phyloP scores from a whole-genome alignment of 1,284 basidiomycete genomes.

The Tilletia walkeri region DNA sequence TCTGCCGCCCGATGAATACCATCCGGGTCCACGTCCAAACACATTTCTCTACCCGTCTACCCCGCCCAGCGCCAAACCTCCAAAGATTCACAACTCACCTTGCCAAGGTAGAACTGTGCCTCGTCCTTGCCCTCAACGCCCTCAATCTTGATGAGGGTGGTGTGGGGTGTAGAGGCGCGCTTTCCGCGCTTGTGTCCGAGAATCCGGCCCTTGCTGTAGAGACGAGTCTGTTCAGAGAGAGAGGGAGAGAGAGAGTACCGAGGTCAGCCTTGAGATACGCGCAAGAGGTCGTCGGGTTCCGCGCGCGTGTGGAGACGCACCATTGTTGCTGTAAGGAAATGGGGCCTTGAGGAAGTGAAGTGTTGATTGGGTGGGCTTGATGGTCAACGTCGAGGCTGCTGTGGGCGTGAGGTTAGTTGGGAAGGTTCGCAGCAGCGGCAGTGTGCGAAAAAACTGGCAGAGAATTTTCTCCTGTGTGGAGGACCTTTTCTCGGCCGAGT shows the following conservation, averaged over 20 bases:
- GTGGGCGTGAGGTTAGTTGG: background rate
- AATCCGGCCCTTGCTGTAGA: slow-evolving; percentile 95
- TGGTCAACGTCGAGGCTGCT: background rate
- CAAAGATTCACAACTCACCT: slow-evolving; percentile 65
- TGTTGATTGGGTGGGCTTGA: background rate
- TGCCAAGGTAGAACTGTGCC: slow-evolving; percentile 96
- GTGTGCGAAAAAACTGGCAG: slow-evolving; percentile 12
- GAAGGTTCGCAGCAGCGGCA: background rate
- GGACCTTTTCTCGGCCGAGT: background rate
- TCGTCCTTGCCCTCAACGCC: slow-evolving; percentile 91
- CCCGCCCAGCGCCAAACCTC: background rate
- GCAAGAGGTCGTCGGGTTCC: background rate
- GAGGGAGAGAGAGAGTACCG: background rate
- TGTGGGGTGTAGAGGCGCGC: slow-evolving; percentile 92
- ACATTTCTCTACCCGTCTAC: background rate
- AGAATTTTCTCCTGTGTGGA: slow-evolving; percentile 4
- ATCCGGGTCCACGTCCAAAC: background rate
- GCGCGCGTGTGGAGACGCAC: background rate
- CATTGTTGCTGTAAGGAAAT: no score
- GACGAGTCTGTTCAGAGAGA: slow-evolving; percentile 59
- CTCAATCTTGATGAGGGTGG: slow-evolving; percentile 92
- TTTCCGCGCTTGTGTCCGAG: slow-evolving; percentile 98
- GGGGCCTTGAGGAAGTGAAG: background rate
- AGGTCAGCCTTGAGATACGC: no score
- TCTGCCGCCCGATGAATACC: background rate